Conservation (phyloP, 2,329 filamentous ascomycete species). For the Coccinonectria pachysandricola region DNA sequence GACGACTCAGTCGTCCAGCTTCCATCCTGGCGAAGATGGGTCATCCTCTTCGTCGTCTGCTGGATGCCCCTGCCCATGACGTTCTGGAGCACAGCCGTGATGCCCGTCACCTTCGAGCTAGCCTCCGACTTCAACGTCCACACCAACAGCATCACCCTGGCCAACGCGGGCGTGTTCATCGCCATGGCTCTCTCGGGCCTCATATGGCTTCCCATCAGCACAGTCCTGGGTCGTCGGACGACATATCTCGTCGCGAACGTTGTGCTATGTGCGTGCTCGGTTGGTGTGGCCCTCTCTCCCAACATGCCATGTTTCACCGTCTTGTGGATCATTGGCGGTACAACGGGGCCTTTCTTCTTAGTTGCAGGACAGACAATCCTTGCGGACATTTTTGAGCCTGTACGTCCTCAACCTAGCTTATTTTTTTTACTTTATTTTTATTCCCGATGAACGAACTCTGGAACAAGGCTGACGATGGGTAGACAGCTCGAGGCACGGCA, state of each 20-base stretch:
- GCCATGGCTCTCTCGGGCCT: slow-evolving; percentile 15
- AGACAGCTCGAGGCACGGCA: slow-evolving; percentile 15
- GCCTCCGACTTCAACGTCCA: slow-evolving; percentile 7
- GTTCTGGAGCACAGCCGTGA: slow-evolving; percentile 18
- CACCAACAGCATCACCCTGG: slow-evolving; percentile 10
- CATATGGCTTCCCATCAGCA: slow-evolving; percentile 17
- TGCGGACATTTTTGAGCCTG: slow-evolving; percentile 18
- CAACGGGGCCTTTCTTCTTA: slow-evolving; percentile 16
- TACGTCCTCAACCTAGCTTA: slow-evolving; percentile 1
- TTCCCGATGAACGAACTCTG: too few species aligned
- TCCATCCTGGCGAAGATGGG: slow-evolving; percentile 16
- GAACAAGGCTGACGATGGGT: too few species aligned
- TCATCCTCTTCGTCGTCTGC: slow-evolving; percentile 18
- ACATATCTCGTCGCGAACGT: slow-evolving; percentile 17
- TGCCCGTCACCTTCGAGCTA: slow-evolving; percentile 14
- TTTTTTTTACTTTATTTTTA: background rate
- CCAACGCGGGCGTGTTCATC: slow-evolving; percentile 16
- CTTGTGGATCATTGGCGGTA: slow-evolving; percentile 16
- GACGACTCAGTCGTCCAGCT: slow-evolving; percentile 14
- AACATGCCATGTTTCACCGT: slow-evolving; percentile 13
- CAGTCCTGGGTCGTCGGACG: slow-evolving; percentile 13
- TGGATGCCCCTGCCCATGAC: slow-evolving; percentile 21
- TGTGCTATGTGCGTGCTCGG: slow-evolving; percentile 12
- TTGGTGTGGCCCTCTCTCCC: slow-evolving; percentile 12
- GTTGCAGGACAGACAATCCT: slow-evolving; percentile 18